Evolutionary conservation across 225 moss, liverwort and hornwort species (phyloP).

Genomic region (Pleurozium schreberi): DNA sequence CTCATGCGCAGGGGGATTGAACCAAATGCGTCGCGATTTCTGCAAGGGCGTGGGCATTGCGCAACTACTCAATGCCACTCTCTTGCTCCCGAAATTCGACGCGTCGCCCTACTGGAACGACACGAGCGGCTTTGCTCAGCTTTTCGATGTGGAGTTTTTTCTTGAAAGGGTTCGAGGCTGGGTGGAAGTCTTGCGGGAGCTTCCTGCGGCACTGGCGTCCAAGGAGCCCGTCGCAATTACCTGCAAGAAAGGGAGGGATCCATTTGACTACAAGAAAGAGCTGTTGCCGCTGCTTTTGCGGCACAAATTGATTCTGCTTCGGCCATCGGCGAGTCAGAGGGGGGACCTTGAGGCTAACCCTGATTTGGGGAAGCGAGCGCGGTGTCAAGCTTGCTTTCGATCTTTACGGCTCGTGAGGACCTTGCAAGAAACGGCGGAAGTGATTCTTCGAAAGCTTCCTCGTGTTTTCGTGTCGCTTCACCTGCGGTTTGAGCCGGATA

Average conservation of each 20-base stretch:
- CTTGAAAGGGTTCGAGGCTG: constrained; percentile 14
- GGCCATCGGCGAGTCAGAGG: constrained; percentile 26
- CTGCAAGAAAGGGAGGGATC: constrained; percentile 11
- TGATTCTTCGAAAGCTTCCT: constrained; percentile 4
- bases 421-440: constrained; percentile 3
- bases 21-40: constrained; percentile 50
- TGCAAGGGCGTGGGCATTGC: constrained; percentile 40
- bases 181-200: constrained; percentile 18
- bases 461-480: constrained; percentile 25
- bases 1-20: constrained; percentile 30
- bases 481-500: constrained; percentile 46
- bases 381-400: constrained; percentile 31
- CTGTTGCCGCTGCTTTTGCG: constrained; percentile 18
- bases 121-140: constrained; percentile 27
- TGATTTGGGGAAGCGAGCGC: constrained; percentile 2
- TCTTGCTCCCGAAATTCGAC: constrained; percentile 26
- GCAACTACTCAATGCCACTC: constrained; percentile 29
- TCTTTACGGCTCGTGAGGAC: constrained; percentile 9
- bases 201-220: not conserved
- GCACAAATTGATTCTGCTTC: constrained; percentile 19
- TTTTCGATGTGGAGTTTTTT: constrained; percentile 27
- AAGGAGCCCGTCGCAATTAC: constrained; percentile 5
- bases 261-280: constrained; percentile 10
- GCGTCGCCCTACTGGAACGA: constrained; percentile 40
- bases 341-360: not conserved